A percentile compares a stretch with the other conserved stretches of the same genome.
Evolutionary conservation across 192 early-diverging fungal genomes (phyloP).

Genomic region (Coemansia sp.): DNA sequence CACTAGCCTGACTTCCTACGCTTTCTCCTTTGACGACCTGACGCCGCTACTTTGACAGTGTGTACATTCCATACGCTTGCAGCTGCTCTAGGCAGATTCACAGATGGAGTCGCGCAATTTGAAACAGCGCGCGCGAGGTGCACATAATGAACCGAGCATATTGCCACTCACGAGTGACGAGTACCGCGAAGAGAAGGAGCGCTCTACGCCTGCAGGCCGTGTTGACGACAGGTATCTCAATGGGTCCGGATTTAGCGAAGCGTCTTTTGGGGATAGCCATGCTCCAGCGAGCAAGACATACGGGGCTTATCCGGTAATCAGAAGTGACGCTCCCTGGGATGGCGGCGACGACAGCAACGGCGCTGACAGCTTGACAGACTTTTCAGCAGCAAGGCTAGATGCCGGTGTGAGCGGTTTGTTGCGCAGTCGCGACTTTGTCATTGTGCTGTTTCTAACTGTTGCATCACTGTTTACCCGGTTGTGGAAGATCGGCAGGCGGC

Average conservation of each 20-base stretch:
- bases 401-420: slow-evolving; percentile 31
- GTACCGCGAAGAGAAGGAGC: slow-evolving; percentile 7
- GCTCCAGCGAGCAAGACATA: slow-evolving; percentile 22
- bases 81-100: background rate
- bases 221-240: background rate
- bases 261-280: background rate
- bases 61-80: too few species aligned
- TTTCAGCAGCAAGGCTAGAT: slow-evolving; percentile 22
- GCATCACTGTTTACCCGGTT: slow-evolving; percentile 66
- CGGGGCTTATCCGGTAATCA: slow-evolving; percentile 29
- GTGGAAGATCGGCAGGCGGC: slow-evolving; percentile 57
- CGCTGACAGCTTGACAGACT: slow-evolving; percentile 18
- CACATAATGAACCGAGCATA: slow-evolving; percentile 8
- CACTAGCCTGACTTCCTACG: too few species aligned
- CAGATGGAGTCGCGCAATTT: slow-evolving; percentile 41
- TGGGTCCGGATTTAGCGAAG: background rate
- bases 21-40: too few species aligned
- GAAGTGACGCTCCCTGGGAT: too few species aligned
- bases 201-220: background rate
- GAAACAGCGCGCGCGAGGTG: slow-evolving; percentile 40
- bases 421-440: slow-evolving; percentile 53
- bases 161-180: slow-evolving; percentile 22
- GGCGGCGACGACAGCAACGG: slow-evolving; percentile 4
- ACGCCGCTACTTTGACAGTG: too few species aligned
- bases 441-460: slow-evolving; percentile 57